phyloP scores from a whole-genome alignment of 2,329 filamentous ascomycete genomes.

The Pseudohalonectria lignicola region DNA sequence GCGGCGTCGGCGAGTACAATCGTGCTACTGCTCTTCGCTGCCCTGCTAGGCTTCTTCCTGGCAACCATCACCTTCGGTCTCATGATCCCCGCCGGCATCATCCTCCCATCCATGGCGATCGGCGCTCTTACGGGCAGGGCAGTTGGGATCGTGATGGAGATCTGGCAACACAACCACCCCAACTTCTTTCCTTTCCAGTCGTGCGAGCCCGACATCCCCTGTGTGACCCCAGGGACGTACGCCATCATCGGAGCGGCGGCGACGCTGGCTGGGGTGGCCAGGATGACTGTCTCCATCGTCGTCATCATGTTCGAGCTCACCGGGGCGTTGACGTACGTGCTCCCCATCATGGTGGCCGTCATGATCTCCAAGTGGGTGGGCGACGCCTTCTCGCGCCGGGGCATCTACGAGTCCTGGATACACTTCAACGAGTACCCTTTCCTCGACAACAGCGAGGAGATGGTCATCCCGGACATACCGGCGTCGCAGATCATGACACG shows the following conservation, averaged over 20 bases:
- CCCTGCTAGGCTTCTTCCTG: slow-evolving; percentile 74
- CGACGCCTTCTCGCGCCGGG: slow-evolving; percentile 82
- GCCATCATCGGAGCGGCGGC: slow-evolving; percentile 93
- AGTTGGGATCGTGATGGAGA: slow-evolving; percentile 79
- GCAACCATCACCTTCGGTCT: slow-evolving; percentile 85
- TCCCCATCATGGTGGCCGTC: slow-evolving; percentile 98
- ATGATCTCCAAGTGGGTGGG: slow-evolving; percentile 98
- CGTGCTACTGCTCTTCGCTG: slow-evolving; percentile 70
- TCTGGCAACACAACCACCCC: slow-evolving; percentile 72
- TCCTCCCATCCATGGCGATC: slow-evolving; percentile 92
- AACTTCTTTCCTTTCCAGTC: slow-evolving; percentile 65
- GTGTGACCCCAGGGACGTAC: slow-evolving; percentile 90
- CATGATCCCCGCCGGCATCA: slow-evolving; percentile 89
- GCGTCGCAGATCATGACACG: slow-evolving; percentile 87
- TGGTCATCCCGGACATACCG: slow-evolving; percentile 66
- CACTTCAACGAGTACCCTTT: slow-evolving; percentile 92
- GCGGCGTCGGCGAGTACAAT: slow-evolving; percentile 75
- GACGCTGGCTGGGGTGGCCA: slow-evolving; percentile 83
- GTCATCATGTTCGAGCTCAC: slow-evolving; percentile 99
- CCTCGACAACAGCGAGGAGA: slow-evolving; percentile 80
- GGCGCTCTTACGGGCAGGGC: slow-evolving; percentile 84
- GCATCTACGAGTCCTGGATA: slow-evolving; percentile 98
- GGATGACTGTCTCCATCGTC: slow-evolving; percentile 96
- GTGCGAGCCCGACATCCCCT: slow-evolving; percentile 78
- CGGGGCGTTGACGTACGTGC: slow-evolving; percentile 89